Base-by-base conservation (phyloP, 768 basidiomycete species). In the Pleurotus citrinopileatus region DNA sequence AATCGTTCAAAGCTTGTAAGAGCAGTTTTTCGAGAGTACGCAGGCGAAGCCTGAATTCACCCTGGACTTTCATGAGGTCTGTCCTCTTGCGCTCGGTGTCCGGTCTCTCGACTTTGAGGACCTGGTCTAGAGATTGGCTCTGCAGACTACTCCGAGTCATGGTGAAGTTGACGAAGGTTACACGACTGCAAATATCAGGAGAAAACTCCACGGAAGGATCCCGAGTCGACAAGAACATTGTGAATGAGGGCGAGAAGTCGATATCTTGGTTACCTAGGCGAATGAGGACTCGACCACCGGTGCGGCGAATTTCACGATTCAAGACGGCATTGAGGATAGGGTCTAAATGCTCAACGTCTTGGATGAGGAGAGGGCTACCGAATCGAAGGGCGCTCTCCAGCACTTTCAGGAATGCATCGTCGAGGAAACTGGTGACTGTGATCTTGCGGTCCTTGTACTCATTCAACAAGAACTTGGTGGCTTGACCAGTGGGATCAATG, bases 161-260 rank as follows among this genome's bases (percentile, higher is more conserved):
- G 23, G 95, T 96, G 70, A 94, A 95, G 73, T 94, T 95, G 72
- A 95, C 92, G 62, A 95, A 94, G 0, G 90, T 93, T 23, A 96
- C 92, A 56, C 97, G 85, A 76, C 94, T 96, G 77, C 96, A 98
- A 61, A 99, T 95, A 67, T 99, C 97, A 2, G 97, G 94, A 10
- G 96, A 91, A 72, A 99, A 98, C 63, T 98, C 94, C 57, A 97
- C 89, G 0, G 96, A 96, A 2, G 97, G 95, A 68, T 99, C 95
- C 19, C 97, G 78, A 9, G 97, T 99, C 1, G 96, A 92, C 40
- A 99, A 79, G 83, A 99, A 99, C 93, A 99, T 95, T 4, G 93
- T 97, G 78, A 99, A 99, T n/a, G 97, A 87, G 4, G 97, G 97
- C 0, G 97, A 99, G 68, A 98, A 98, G 67, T 99, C 97, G 68